phyloP scores from a whole-genome alignment of 306 rosid genomes.

The Medicago truncatula region DNA sequence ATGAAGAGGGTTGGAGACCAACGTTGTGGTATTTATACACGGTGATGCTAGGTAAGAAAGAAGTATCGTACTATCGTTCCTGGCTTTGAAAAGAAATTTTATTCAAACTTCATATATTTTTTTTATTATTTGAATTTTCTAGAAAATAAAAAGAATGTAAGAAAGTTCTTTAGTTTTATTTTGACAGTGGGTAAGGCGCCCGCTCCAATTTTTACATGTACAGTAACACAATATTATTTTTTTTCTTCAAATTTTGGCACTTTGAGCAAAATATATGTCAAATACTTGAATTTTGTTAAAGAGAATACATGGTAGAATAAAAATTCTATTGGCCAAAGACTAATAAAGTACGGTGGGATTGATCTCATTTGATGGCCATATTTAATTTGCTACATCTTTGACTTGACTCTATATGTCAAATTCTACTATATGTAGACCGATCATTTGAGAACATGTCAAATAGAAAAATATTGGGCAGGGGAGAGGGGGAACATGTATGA shows the following conservation, averaged over 20 bases:
- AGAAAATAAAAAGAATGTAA: background rate
- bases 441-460: background rate
- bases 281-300: background rate
- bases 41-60: background rate
- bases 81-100: slow-evolving; percentile 7
- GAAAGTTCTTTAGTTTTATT: background rate
- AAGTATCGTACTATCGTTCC: background rate
- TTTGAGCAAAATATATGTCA: background rate
- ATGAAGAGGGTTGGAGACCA: background rate
- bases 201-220: background rate
- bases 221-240: background rate
- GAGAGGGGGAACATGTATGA: background rate
- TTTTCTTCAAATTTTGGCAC: background rate
- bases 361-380: slow-evolving; percentile 8
- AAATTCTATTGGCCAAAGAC: background rate
- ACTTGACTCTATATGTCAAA: slow-evolving; percentile 7
- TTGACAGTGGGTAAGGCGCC: background rate
- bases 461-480: background rate
- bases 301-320: background rate
- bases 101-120: background rate
- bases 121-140: slow-evolving; percentile 1
- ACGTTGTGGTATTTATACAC: slow-evolving; percentile 37
- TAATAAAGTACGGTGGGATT: background rate
- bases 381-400: slow-evolving; percentile 1
- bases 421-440: background rate